Percentiles rank a stretch among this genome's conserved stretches.
phyloP scores from a whole-genome alignment of 2,329 filamentous ascomycete species.

The Colletotrichum neosansevieriae region DNA sequence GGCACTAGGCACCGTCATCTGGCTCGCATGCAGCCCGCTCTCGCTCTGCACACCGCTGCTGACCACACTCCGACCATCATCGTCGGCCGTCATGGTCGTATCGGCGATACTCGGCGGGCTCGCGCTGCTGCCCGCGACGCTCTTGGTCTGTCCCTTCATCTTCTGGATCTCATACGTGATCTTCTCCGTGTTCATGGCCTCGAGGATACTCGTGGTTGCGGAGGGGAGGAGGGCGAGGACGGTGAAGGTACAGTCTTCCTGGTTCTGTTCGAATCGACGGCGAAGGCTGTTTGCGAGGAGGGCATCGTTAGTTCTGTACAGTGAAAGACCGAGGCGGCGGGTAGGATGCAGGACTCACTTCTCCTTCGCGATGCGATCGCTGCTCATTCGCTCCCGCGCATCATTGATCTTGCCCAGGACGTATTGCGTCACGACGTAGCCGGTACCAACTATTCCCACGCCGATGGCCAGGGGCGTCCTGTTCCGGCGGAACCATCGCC shows the following conservation, averaged over 20 bases:
- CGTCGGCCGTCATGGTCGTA: slow-evolving; percentile 79
- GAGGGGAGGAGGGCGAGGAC: slow-evolving; percentile 96
- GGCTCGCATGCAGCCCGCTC: slow-evolving; percentile 85
- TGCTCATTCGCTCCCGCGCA: slow-evolving; percentile 95
- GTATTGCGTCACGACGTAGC: slow-evolving; percentile 95
- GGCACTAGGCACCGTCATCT: slow-evolving; percentile 70
- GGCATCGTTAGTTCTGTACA: slow-evolving; percentile 13
- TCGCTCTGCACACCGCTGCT: slow-evolving; percentile 79
- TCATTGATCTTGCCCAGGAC: slow-evolving; percentile 91
- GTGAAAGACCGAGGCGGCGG: neutral
- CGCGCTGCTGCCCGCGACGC: slow-evolving; percentile 66
- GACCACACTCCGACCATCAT: slow-evolving; percentile 80
- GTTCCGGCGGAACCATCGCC: slow-evolving; percentile 93
- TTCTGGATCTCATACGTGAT: slow-evolving; percentile 94
- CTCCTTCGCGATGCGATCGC: slow-evolving; percentile 94
- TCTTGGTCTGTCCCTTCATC: slow-evolving; percentile 73
- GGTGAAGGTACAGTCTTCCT: slow-evolving; percentile 98
- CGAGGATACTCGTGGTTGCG: slow-evolving; percentile 88
- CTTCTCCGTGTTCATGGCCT: slow-evolving; percentile 89
- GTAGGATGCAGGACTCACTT: slow-evolving; percentile 72
- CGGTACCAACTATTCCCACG: slow-evolving; percentile 86
- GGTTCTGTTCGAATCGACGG: slow-evolving; percentile 97
- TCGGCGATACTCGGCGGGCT: slow-evolving; percentile 71
- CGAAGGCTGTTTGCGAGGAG: slow-evolving; percentile 73
- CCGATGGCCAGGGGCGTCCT: slow-evolving; percentile 90